These are phyloP conservation scores for Erodium trifolium DNA, from an alignment of 441 rosid genomes.

Conservation along the genomic window DNA sequence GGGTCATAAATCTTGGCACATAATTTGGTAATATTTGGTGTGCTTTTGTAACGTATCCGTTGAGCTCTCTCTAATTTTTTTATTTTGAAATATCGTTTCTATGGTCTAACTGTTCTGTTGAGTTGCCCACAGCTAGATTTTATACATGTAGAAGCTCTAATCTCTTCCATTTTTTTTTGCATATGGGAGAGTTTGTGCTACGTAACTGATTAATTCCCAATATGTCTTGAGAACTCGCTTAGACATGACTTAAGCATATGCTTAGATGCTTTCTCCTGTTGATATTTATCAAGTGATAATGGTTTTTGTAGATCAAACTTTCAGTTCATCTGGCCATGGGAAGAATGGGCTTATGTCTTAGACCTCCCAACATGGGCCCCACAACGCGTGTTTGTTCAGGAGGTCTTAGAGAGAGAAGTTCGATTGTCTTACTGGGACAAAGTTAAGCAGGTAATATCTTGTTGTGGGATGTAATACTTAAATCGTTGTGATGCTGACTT, in stretches of 20 bases:
- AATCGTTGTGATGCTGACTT: background rate
- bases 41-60: too few species aligned
- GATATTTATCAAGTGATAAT: constrained; percentile 9
- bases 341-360: constrained; percentile 95
- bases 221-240: too few species aligned
- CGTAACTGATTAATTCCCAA: too few species aligned
- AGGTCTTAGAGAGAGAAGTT: constrained; percentile 95
- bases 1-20: background rate
- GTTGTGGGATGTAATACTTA: background rate
- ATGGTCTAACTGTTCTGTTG: too few species aligned
- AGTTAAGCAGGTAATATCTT: constrained; percentile 72
- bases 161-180: too few species aligned
- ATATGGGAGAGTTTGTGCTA: too few species aligned
- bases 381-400: constrained; percentile 95
- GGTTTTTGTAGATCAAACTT: constrained; percentile 73
- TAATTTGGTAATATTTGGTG: background rate
- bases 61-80: too few species aligned
- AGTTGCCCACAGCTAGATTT: too few species aligned
- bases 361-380: constrained; percentile 99
- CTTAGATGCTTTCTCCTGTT: background rate
- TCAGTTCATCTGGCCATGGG: constrained; percentile 99
- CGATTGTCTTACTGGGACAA: constrained; percentile 99
- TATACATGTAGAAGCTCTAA: too few species aligned
- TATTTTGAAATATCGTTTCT: too few species aligned
- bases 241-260: too few species aligned